Base-by-base conservation (phyloP, 2,329 filamentous ascomycete species). In the Xylariaceae sp. region DNA sequence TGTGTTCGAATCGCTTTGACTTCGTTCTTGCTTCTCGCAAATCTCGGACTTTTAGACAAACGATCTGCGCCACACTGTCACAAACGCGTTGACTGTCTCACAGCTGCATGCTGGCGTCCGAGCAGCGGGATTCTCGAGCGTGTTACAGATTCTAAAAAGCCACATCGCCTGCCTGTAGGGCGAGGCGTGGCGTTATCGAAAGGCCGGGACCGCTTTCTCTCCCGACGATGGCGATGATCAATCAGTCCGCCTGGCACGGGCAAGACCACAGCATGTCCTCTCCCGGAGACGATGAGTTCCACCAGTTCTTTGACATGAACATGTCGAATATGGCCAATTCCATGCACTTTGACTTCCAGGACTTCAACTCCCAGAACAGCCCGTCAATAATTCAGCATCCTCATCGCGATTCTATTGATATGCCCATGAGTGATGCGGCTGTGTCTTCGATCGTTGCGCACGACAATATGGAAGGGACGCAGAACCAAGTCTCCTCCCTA, bases 301-400 rank as follows among this genome's bases (percentile, higher is more conserved):
- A 84, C 64, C 83, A 87, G 65, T 87, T 86, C 60, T 76, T 88
- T 62, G 80, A 86, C 64, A 82, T 88, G 59, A 74, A 73, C 66
- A 83, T 86, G 76, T 77, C 76, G 35, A 78, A 73, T 62, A 73
- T 87, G 59, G 72, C 72, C 62, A 82, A 85, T 57, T 74, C 75
- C 55, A 76, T 87, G 68, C 78, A 80, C 61, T 87, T 87, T 67
- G 82, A 86, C 69, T 87, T 86, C 63, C 76, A 79, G 45, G 76
- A 80, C 60, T 86, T 85, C 66, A 77, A 77, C 62, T 71, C 70
- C 57, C 66, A 68, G 15, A 71, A 74, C 62, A 71, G 71, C 57
- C 66, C 71, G 47, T 70, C 75, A 54, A 72, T 80, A 63, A 70
- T 79, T 64, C 76, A 77, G 47, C 70, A 71, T 39, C 53, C 68